phyloP scores from a whole-genome alignment of 371 early-diverging fungal species.

The Syncephalastrum sp. region DNA sequence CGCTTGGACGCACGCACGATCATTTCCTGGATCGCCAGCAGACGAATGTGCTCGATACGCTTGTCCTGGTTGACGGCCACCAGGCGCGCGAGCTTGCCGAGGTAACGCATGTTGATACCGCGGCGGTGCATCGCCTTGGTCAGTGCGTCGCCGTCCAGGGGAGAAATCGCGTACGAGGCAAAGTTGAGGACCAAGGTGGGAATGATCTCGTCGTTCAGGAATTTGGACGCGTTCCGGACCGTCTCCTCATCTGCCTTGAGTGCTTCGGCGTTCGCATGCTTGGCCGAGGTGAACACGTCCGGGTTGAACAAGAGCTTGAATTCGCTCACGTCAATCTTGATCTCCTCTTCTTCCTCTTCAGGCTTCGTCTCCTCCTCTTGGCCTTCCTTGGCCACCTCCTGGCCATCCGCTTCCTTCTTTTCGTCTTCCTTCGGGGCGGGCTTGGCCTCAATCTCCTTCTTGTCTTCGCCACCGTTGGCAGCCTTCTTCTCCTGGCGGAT shows the following conservation, averaged over 20 bases:
- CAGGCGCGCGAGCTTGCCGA: slow-evolving; percentile 72
- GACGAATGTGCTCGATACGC: slow-evolving; percentile 53
- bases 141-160: slow-evolving; percentile 80
- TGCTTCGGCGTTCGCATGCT: slow-evolving; percentile 27
- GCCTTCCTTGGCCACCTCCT: slow-evolving; percentile 32
- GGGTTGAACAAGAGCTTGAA: slow-evolving; percentile 79
- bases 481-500: slow-evolving; percentile 55
- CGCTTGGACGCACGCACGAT: slow-evolving; percentile 83
- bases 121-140: slow-evolving; percentile 88
- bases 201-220: slow-evolving; percentile 68
- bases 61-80: slow-evolving; percentile 60
- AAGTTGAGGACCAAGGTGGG: slow-evolving; percentile 77
- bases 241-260: slow-evolving; percentile 46
- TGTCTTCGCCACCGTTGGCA: slow-evolving; percentile 38
- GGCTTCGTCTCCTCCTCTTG: slow-evolving; percentile 33
- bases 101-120: slow-evolving; percentile 96
- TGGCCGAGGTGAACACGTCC: slow-evolving; percentile 73
- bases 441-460: slow-evolving; percentile 18
- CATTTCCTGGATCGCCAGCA: slow-evolving; percentile 78
- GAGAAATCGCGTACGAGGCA: slow-evolving; percentile 69
- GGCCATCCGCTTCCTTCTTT: slow-evolving; percentile 28
- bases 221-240: slow-evolving; percentile 79
- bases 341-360: slow-evolving; percentile 51
- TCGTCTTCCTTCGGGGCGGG: slow-evolving; percentile 17
- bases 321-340: slow-evolving; percentile 56